Evolutionary conservation across 2,329 filamentous ascomycete genomes (phyloP), one percentile per base, ranked within the genome.

Genomic region (Aschersonia sp.): DNA sequence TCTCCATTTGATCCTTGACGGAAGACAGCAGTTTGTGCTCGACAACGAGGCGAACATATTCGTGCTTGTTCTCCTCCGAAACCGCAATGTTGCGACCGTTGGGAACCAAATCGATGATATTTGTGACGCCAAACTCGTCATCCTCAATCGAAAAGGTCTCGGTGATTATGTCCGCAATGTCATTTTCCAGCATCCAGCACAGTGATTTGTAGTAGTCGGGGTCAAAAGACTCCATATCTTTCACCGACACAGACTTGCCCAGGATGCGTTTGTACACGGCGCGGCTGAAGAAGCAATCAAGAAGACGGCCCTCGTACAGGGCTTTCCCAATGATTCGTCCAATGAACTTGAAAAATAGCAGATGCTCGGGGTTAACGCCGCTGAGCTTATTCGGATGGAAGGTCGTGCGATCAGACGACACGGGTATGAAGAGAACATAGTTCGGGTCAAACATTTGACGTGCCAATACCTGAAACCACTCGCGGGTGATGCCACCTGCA

Each of bases 281-380:
- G 60, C 92, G 83, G 68, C 90, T 97, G 71, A 98, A 98, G 73
- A 97, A 94, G 66, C 92, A 98, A 65, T 98, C 92, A 32, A 98
- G 80, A 37, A 98, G 81, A 49, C 92, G 85, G 43, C 87, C 87
- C 69, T 98, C 94, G 64, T 97, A 98, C 45, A 98, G 75, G 39
- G 92, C 92, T 68, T 98, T 98, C 58, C 92, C 94, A 56, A 98
- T 98, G 66, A 98, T 88, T 45, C 92, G 86, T 42, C 92, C 92
- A 58, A 98, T 96, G 68, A 98, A 98, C 63, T 97, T 97, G 79
- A 98, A 98, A 76, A 96, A 98, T 72, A 87, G 81, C 50, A 97
- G 68, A 70, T 98, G 94, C 66, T 98, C 90, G 35, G 86, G 83
- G 62, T 98, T 98, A 75, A 97, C 83, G 43, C 81, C 81, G 65